Evolutionary conservation across 305 asterid genomes (phyloP), one percentile per base, ranked within the genome.

Genomic region (Fraxinus latifolia): DNA sequence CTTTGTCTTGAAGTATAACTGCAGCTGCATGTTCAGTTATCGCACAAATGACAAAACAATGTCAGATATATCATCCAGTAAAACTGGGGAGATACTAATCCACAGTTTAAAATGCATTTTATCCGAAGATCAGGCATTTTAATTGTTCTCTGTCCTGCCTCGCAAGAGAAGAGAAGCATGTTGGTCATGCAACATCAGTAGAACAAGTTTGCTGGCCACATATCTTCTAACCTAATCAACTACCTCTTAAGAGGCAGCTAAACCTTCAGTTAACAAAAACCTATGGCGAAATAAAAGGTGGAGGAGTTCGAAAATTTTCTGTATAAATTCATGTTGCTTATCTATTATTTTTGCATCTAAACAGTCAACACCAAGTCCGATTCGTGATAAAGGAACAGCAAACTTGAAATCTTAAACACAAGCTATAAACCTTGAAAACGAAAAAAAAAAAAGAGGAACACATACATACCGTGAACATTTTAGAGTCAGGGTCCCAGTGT

Each of bases 401-500:
- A 21, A 47, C 62, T 7, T 60, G 47, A 62, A 33, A 44, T 55
- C 15, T 60, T 62, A 58, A 77, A 15, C 60, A 27, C 15, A 33
- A 21, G 17, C 77, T 32, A 47, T 7, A 72, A 62, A 2, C 8
- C 39, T 21, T 7, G 7, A 58, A 31, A 29, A 15, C 2, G 17
- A 29, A 15, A 7, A 37, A 50, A 50, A 50, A 50, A 82, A 55
- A 29, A 25, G 78, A 8, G 50, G 77, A 62, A 72, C 70, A 34
- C 53, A 72, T 9, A 80, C 91, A 5, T 84, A 95, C 98, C 83
- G 98, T 94, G 84, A 96, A 96, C 99, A 94, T 96, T 89, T 96
- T 94, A 0, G 98, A 90, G 88, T 96, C 99, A 39, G 97, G 97
- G 87, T 93, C 98, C 99, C 98, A 96, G 82, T 94, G 98, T 42